phyloP scores from a whole-genome alignment of 192 early-diverging fungal species.

The Coemansia sp. region DNA sequence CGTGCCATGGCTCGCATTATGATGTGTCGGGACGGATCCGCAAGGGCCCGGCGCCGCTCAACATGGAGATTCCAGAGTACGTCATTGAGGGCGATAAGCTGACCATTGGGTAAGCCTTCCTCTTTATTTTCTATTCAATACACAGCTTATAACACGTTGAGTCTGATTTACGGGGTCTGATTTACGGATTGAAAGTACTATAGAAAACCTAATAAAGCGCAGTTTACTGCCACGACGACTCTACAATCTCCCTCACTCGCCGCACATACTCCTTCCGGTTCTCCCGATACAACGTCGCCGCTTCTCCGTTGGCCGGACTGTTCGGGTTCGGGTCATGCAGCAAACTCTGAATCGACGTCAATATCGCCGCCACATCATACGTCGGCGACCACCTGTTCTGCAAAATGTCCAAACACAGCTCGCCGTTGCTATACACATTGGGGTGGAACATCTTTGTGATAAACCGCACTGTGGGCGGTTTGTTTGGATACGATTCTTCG shows the following conservation, averaged over 20 bases:
- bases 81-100: conserved; percentile 75
- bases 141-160: not conserved
- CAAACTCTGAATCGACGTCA: conserved; percentile 93
- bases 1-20: conserved; percentile 99
- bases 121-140: not conserved
- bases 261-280: conserved; percentile 91
- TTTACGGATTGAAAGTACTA: not conserved
- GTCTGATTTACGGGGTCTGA: too few relatives aligned
- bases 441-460: conserved; percentile 97
- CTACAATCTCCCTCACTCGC: conserved; percentile 87
- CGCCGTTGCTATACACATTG: conserved; percentile 95
- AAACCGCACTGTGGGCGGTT: conserved; percentile 94
- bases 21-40: conserved; percentile 98
- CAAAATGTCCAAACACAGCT: conserved; percentile 96
- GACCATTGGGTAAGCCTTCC: conserved; percentile 30
- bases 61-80: conserved; percentile 92
- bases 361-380: conserved; percentile 89
- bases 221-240: conserved; percentile 68
- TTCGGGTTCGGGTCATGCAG: conserved; percentile 97
- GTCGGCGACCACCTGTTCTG: conserved; percentile 98
- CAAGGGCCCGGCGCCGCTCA: conserved; percentile 97
- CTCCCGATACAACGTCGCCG: conserved; percentile 89
- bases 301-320: conserved; percentile 95
- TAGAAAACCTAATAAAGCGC: not conserved
- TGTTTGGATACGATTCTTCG: conserved; percentile 98